Percentiles rank a stretch among this genome's conserved stretches.
Conservation (phyloP, 169 alveolate genomes). For the Cryptosporidium baileyi region DNA sequence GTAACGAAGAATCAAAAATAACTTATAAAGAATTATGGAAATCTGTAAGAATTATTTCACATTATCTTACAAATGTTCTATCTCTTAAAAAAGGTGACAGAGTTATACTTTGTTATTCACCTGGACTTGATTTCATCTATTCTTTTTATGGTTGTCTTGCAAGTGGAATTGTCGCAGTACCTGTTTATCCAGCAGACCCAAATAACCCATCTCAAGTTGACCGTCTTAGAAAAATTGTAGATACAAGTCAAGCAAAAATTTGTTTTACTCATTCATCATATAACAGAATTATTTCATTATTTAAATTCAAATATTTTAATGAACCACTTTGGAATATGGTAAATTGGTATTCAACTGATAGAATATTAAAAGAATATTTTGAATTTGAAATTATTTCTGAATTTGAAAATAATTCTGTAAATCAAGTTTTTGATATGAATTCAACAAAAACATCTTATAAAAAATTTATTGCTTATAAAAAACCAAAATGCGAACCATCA, state of each 20-base stretch:
- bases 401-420: not conserved
- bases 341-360: slow-evolving; percentile 56
- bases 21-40: slow-evolving; percentile 24
- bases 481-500: slow-evolving; percentile 45
- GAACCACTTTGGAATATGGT: slow-evolving; percentile 62
- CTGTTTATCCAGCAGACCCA: slow-evolving; percentile 74
- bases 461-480: not conserved
- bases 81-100: slow-evolving; percentile 46
- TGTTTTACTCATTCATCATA: slow-evolving; percentile 54
- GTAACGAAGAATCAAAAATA: slow-evolving; percentile 46
- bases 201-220: slow-evolving; percentile 56
- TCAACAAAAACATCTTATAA: not conserved
- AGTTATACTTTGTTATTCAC: slow-evolving; percentile 73
- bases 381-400: not conserved
- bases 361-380: slow-evolving; percentile 12
- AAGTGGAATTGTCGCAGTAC: slow-evolving; percentile 71
- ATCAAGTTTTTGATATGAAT: not conserved
- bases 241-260: slow-evolving; percentile 18
- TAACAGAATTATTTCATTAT: slow-evolving; percentile 38
- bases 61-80: slow-evolving; percentile 14
- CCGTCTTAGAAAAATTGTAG: slow-evolving; percentile 54
- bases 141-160: slow-evolving; percentile 72
- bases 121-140: slow-evolving; percentile 72
- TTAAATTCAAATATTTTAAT: slow-evolving; percentile 45
- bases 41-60: slow-evolving; percentile 33